Conservation (phyloP, 345 rosid species). For the Arabidopsis arenosa region DNA sequence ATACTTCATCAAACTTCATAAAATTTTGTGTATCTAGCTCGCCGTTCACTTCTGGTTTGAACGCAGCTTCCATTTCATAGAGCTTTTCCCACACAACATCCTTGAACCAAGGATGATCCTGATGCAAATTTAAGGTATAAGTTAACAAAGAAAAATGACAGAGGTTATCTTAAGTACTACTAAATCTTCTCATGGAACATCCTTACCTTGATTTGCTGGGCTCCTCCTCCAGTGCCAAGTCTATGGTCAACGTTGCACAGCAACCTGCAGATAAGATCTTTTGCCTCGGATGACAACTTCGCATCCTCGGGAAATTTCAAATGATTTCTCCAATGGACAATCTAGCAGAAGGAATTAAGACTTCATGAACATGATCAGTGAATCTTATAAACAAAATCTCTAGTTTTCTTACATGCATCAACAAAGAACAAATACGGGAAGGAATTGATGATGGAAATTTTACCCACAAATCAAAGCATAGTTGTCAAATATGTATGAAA, state of each 20-base stretch:
- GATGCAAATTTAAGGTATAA: conserved; percentile 38
- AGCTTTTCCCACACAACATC: conserved; percentile 81
- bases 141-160: conserved; percentile 33
- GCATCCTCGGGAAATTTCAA: conserved; percentile 86
- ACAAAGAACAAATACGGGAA: not conserved
- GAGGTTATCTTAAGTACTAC: conserved; percentile 31
- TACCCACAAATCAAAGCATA: conserved; percentile 5
- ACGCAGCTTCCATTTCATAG: conserved; percentile 94
- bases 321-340: conserved; percentile 92
- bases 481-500: conserved; percentile 14
- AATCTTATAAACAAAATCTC: conserved; percentile 28
- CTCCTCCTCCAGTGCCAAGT: conserved; percentile 87
- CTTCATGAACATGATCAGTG: conserved; percentile 27
- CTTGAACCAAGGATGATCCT: conserved; percentile 97
- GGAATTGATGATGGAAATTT: not conserved
- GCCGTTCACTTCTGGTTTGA: conserved; percentile 90
- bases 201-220: conserved; percentile 84
- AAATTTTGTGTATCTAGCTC: conserved; percentile 96
- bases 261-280: conserved; percentile 85
- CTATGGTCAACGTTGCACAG: conserved; percentile 91
- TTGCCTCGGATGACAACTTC: conserved; percentile 72
- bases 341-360: conserved; percentile 54
- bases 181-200: conserved; percentile 23
- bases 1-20: conserved; percentile 97
- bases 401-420: not conserved